Evolutionary conservation across 1,284 basidiomycete species (phyloP), one percentile per base, ranked within the genome.

Genomic region (Schizophyllum amplum): DNA sequence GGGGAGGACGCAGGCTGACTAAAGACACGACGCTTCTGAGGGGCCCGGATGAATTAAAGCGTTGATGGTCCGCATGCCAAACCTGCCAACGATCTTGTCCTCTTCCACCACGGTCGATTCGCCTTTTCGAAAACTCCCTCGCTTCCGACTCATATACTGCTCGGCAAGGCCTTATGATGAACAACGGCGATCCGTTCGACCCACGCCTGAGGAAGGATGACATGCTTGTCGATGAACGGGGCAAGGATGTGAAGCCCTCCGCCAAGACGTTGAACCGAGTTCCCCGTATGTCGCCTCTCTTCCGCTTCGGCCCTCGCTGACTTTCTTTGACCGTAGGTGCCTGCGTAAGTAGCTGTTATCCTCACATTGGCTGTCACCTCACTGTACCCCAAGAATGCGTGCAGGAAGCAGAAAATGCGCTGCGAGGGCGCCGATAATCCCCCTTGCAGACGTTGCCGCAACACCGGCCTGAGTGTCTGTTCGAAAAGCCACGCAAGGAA

Each of bases 381-480:
- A 24, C 2, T 21, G 2, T 20, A 46, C 48, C 56, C 47, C 55
- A 62, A 90, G 87, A 90, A 90, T 83, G 87, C 87, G 17, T 90
- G 88, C 69, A 78, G 88, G 63, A 89, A 90, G 66, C 90, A 92
- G 72, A 92, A 92, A 72, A 92, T 92, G 89, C 78, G 88, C 63
- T 92, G 89, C 65, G 89, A 94, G 75, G 91, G 90, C 4, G 92
- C 92, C 50, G 92, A 94, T 69, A 90, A 90, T 63, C 92, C 92
- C 24, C 93, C 93, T 20, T 96, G 93, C 71, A 86, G 90, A 66
- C 82, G 93, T 46, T 96, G 93, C 70, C 80, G 88, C 51, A 89
- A 92, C 64, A 85, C 88, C 22, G 86, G 89, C 5, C 78, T 93
- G 87, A 90, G 53, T 95, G 92, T 74, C 79, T 94, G 20, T 94